Conservation (phyloP, 2,329 filamentous ascomycete species). For the Epichloe sp. region DNA sequence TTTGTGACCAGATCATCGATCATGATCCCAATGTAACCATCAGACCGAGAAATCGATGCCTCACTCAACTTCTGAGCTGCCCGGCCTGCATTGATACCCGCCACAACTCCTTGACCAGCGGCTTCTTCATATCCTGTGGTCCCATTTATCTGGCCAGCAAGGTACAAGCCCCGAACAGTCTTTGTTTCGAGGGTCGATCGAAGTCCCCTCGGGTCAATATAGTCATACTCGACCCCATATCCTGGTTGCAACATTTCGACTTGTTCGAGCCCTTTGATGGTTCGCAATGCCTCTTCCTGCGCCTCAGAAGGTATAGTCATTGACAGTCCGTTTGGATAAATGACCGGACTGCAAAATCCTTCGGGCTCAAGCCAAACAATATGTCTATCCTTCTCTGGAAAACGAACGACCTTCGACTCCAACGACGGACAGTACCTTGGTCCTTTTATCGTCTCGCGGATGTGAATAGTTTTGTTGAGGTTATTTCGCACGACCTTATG, state of each 20-base stretch:
- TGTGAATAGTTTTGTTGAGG: slow-evolving; percentile 92
- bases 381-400: slow-evolving; percentile 66
- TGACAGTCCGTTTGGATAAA: slow-evolving; percentile 93
- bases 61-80: slow-evolving; percentile 51
- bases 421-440: slow-evolving; percentile 92
- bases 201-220: slow-evolving; percentile 83
- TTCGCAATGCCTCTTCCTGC: slow-evolving; percentile 74
- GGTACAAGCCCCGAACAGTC: slow-evolving; percentile 71
- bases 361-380: slow-evolving; percentile 97
- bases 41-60: slow-evolving; percentile 61
- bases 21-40: slow-evolving; percentile 97
- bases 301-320: slow-evolving; percentile 91
- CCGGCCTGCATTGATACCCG: slow-evolving; percentile 89
- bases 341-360: slow-evolving; percentile 76
- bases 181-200: slow-evolving; percentile 91
- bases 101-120: slow-evolving; percentile 81
- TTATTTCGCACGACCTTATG: slow-evolving; percentile 80
- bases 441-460: slow-evolving; percentile 86
- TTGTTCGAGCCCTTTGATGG: slow-evolving; percentile 76
- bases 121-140: slow-evolving; percentile 98
- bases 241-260: slow-evolving; percentile 88
- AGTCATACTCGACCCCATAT: slow-evolving; percentile 97
- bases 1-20: slow-evolving; percentile 96
- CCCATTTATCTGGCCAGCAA: slow-evolving; percentile 95
- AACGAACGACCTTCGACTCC: slow-evolving; percentile 86